Base-by-base conservation (phyloP, 257 asterid genomes). In the Primulina tabacum region DNA sequence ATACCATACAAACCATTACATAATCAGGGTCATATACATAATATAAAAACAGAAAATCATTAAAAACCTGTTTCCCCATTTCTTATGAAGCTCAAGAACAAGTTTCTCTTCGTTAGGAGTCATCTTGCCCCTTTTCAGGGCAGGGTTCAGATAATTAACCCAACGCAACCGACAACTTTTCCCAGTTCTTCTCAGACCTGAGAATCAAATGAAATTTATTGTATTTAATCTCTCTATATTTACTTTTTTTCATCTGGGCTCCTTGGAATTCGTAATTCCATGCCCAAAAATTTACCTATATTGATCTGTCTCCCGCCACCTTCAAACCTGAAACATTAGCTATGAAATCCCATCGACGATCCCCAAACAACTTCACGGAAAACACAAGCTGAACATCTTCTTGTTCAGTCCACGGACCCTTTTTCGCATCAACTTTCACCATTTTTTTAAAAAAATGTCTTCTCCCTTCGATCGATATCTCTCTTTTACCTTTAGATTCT, bases 131-230 rank as follows among this genome's bases (percentile, higher is more conserved):
- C 97, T 74, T 63, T 87, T 92, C 73, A 92, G 92, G 35, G 83
- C 87, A 14, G 98, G 98, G 70, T 89, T 85, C 40, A 92, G 82
- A 79, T 92, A 92, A 71, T 92, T 92, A 77, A 92, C 96, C 96
- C 98, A 92, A 64, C 98, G 90, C 74, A 92, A 67, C 80, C 98
- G 77, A 91, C 98, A 92, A 71, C 98, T 88, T 74, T 92, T 92
- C 61, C 98, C 98, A 16, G 92, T 85, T 79, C 98, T 81, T 74
- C 87, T 92, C 73, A 88, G 64, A 82, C 96, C 98, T 92, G 76
- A 34, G 77, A 68, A 6, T 4, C 43, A 73, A 26, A 52, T 21
- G 33, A 11, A 73, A 64, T 14, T 17, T 12, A 53, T 61, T 17
- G 24, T n/a, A 70, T 76, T 68, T 76, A 68, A 56, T 14, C 17